Percentiles rank a stretch among this genome's conserved stretches.
Evolutionary conservation across 2,329 filamentous ascomycete species (phyloP).

Genomic region (Pseudogymnoascus sp.): DNA sequence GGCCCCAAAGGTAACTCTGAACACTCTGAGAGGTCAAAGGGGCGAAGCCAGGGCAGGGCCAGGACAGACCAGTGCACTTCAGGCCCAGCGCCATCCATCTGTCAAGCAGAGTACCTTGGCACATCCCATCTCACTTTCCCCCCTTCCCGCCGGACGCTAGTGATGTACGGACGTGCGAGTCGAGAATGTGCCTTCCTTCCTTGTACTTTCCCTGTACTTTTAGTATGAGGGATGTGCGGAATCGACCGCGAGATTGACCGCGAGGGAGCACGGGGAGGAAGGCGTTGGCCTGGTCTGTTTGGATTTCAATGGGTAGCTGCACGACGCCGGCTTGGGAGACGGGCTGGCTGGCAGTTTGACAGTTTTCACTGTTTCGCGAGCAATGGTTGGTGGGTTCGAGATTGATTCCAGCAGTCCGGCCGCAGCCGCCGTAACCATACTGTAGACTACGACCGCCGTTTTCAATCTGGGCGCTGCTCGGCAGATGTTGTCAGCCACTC

Average conservation of each 20-base stretch:
- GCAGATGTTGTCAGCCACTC: background rate
- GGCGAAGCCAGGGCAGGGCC: background rate
- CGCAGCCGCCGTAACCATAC: background rate
- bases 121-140: constrained; percentile 1
- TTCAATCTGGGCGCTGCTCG: background rate
- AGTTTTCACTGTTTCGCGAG: background rate
- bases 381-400: background rate
- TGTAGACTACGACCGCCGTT: background rate
- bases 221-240: background rate
- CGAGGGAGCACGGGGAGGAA: background rate
- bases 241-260: background rate
- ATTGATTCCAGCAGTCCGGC: background rate
- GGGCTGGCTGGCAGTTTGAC: background rate
- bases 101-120: background rate
- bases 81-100: background rate
- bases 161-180: background rate
- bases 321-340: background rate
- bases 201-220: background rate
- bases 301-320: background rate
- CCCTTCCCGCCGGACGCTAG: background rate
- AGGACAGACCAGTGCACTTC: background rate
- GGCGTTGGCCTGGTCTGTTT: background rate
- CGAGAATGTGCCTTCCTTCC: background rate
- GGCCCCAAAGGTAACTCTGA: background rate
- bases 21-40: background rate